Base-by-base conservation (phyloP, 768 basidiomycete genomes). In the Psilocybe subaeruginosa region DNA sequence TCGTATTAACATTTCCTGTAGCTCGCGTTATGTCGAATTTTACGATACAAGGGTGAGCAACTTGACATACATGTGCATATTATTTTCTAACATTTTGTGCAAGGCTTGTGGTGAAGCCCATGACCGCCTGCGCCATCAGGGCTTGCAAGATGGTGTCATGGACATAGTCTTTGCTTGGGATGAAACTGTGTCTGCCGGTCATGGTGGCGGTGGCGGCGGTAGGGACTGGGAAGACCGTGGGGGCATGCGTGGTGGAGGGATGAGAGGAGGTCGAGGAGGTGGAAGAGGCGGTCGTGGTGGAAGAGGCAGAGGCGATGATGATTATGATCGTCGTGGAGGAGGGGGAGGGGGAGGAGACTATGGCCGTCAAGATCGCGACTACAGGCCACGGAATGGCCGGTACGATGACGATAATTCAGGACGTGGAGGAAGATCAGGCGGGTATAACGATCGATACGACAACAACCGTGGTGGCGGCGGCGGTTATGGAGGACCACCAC, bases 1-100 rank as follows among this genome's bases (percentile, higher is more conserved):
- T 47, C 16, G 31, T 59, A 41, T 56, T 56, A n/a, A 39, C 39
- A 60, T 7, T 52, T 31, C 23, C 43, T 45, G 0, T 61, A 98
- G 95, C 66, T 91, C 93, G 68, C 89, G 92, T 60, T 88, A 92
- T 64, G 91, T 99, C n/a, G 95, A 99, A 71, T 95, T 88, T 70
- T 99, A 89, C 70, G 97, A 99, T 70, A 92, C 85, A 23, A 78
- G 94, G 72, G 94, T 92, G 65, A 72, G 87, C 67, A 3, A 5
- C 45, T 51, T 16, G 39, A 49, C 33, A 39, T 27, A 58, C 8
- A 11, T 51, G 33, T 37, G n/a, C 33, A 23, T 6, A 14, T n/a
- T 17, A 6, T 30, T 19, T 30, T 30, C 37, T 23, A 41, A 41
- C 29, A 7, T 54, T n/a, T 12, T 35, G 41, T 37, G 31, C 37